Conservation (phyloP, 2,329 filamentous ascomycete genomes). For the Chaetothyriales sp. region DNA sequence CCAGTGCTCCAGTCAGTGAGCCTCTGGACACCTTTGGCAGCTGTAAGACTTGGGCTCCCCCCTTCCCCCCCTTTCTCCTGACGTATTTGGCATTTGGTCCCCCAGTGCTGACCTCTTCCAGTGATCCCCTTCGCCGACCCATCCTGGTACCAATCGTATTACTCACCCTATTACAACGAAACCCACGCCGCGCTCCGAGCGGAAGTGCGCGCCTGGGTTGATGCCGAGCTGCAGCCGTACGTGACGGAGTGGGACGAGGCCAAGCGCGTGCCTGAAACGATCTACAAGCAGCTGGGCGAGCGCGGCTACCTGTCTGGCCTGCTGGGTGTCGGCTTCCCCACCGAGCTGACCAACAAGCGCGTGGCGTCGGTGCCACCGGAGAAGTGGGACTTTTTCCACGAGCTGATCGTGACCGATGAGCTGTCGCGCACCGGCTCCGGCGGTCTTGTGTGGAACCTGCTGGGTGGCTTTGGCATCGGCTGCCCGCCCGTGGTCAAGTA, state of each 20-base stretch:
- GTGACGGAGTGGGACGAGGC: constrained; percentile 96
- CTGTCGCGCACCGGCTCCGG: constrained; percentile 77
- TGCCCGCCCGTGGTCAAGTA: constrained; percentile 86
- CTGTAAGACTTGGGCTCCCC: not conserved
- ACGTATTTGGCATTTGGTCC: not conserved
- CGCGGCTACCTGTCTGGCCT: constrained; percentile 85
- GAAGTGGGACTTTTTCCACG: constrained; percentile 97
- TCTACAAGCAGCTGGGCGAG: constrained; percentile 93
- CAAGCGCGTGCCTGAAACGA: constrained; percentile 70
- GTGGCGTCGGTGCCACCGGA: constrained; percentile 70
- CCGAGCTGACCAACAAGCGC: constrained; percentile 54
- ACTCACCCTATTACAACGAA: constrained; percentile 94
- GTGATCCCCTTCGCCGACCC: constrained; percentile 87
- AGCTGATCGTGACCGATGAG: constrained; percentile 91
- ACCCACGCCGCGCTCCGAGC: constrained; percentile 79
- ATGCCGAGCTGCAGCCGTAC: constrained; percentile 74
- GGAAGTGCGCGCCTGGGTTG: constrained; percentile 86
- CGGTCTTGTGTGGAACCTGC: constrained; percentile 91
- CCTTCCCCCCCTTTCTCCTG: too few species aligned
- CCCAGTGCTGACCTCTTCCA: constrained; percentile 25
- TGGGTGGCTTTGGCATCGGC: constrained; percentile 93
- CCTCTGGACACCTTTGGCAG: constrained; percentile 67
- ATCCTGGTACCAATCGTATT: constrained; percentile 91
- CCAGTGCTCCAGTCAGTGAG: constrained; percentile 30
- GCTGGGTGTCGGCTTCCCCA: constrained; percentile 65